Base-by-base conservation (phyloP, 306 rosid genomes). In the Medicago arabica region DNA sequence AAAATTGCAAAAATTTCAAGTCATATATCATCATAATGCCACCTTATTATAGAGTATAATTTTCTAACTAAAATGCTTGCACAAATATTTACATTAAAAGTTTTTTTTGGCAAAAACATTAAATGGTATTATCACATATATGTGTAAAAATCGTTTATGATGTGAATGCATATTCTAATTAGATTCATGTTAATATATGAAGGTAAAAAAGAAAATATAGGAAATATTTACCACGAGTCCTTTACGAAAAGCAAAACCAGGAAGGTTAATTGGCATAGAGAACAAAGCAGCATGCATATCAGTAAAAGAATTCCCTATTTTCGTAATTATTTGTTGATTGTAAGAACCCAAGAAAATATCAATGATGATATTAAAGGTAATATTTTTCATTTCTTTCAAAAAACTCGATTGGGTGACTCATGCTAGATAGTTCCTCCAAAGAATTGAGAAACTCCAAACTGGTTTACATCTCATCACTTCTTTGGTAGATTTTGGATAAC, bases 371-470 rank as follows among this genome's bases (percentile, higher is more conserved):
- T 17, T 71, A 16, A 71, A 34, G 14, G 75, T 9, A 19, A 71
- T 9, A 8, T 7, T 6, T 17, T 53, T 54, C 49, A 10, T 36
- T 65, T 71, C 75, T 2, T 36, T 54, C 12, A 34, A 36, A 4
- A 53, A 8, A n/a, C 65, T 34, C 64, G 11, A 71, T 16, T 0
- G 65, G 65, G 11, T 54, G 39, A 17, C 15, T 53, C 38, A 53
- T 54, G 14, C 75, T 71, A 0, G 78, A 75, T 74, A 79, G 57
- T 66, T 81, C 78, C 11, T 85, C 79, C 25, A 75, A 19, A 4
- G 75, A 62, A 19, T 49, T 58, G 0, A 54, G 14, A 19, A 43
- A 16, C 2, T 60, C 39, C 40, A 60, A 72, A 80, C 1, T 11
- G 38, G 16, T 43, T 6, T 16, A 6, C 14, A 6, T 39, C 28